Percentiles rank a stretch among this genome's conserved stretches.
These are phyloP conservation scores for Capsicum rhomboideum DNA, from an alignment of 257 asterid genomes.

Conservation along the genomic window DNA sequence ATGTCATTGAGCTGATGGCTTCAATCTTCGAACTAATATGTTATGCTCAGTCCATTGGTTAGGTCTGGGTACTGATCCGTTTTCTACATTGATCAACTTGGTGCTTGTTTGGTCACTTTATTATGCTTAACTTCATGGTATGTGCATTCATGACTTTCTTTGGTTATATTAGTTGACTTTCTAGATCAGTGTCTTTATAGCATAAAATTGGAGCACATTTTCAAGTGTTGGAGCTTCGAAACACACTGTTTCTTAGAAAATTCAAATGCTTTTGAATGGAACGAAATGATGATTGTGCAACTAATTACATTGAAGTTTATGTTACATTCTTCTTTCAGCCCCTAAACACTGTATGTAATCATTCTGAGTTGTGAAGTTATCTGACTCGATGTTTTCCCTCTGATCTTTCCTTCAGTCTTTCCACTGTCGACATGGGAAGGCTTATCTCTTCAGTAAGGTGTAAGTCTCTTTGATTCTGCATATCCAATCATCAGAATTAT, in stretches of 20 bases:
- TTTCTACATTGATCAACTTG: neutral
- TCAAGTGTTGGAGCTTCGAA: neutral
- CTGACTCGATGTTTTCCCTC: slow-evolving; percentile 4
- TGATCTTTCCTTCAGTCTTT: slow-evolving; percentile 42
- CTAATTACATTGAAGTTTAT: neutral
- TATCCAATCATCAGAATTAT: too few relatives aligned
- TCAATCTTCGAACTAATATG: too few relatives aligned
- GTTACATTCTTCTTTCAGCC: neutral
- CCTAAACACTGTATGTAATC: neutral
- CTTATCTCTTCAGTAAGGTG: slow-evolving; percentile 79
- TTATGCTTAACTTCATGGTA: neutral
- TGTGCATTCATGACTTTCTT: neutral
- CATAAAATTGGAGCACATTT: neutral
- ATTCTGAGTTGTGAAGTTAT: too few relatives aligned
- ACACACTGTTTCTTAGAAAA: neutral
- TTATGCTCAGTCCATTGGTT: neutral
- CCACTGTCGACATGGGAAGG: slow-evolving; percentile 64
- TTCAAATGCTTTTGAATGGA: neutral
- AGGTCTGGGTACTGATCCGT: too few relatives aligned
- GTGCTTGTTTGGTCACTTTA: neutral
- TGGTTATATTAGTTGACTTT: neutral
- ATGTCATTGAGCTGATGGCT: neutral
- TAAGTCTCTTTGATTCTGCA: slow-evolving; percentile 38
- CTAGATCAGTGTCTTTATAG: neutral
- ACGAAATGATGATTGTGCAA: neutral